Evolutionary conservation across 495 filamentous ascomycete species (phyloP).

Genomic region (Hypoxylon subgilvum): DNA sequence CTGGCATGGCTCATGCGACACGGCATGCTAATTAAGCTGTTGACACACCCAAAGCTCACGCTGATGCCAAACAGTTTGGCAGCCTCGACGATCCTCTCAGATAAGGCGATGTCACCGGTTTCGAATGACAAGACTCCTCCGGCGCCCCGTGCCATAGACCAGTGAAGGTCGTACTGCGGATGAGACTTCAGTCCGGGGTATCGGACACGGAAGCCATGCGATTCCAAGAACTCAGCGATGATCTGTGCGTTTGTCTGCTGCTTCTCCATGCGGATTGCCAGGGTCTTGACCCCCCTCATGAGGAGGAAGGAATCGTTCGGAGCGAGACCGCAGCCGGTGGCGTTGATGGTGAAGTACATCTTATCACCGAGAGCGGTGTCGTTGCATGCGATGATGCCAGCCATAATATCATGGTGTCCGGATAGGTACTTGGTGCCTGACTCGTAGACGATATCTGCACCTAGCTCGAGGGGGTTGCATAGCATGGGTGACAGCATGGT

Average conservation of each 20-base stretch:
- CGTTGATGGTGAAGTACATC: slow-evolving; percentile 95
- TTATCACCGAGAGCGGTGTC: slow-evolving; percentile 79
- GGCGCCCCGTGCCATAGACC: slow-evolving; percentile 90
- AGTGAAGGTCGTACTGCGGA: slow-evolving; percentile 94
- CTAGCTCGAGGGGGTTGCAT: slow-evolving; percentile 87
- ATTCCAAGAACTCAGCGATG: slow-evolving; percentile 91
- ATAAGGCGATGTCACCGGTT: slow-evolving; percentile 80
- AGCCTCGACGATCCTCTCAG: slow-evolving; percentile 91
- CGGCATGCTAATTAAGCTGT: slow-evolving; percentile 98
- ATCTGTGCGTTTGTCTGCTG: slow-evolving; percentile 89
- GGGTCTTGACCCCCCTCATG: slow-evolving; percentile 91
- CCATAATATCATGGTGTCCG: slow-evolving; percentile 98
- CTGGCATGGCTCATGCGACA: slow-evolving; percentile 99
- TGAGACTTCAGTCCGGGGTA: slow-evolving; percentile 93
- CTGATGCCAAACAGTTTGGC: slow-evolving; percentile 92
- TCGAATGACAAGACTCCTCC: slow-evolving; percentile 96
- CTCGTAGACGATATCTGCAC: slow-evolving; percentile 96
- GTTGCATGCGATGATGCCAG: slow-evolving; percentile 91
- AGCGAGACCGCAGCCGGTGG: slow-evolving; percentile 88
- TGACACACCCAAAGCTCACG: slow-evolving; percentile 97
- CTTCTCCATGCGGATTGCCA: slow-evolving; percentile 97
- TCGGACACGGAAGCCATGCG: slow-evolving; percentile 89
- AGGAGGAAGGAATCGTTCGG: slow-evolving; percentile 96
- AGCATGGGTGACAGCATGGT: slow-evolving; percentile 97
- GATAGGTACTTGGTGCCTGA: slow-evolving; percentile 97